Base-by-base conservation (phyloP, 371 early-diverging fungal species). In the Mucor plumbeus region DNA sequence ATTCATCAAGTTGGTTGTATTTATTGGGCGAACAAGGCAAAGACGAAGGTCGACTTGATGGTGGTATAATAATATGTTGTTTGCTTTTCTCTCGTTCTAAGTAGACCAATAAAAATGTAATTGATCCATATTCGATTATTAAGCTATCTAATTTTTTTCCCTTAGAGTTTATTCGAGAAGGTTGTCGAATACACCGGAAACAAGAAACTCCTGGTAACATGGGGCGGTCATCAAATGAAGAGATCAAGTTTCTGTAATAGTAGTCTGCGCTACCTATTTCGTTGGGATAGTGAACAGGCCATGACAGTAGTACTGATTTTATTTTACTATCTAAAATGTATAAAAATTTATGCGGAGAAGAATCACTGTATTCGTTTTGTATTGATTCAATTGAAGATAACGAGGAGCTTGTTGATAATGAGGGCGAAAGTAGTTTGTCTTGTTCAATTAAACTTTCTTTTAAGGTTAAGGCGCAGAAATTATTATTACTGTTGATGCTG, bases 91-190 rank as follows among this genome's bases (percentile, higher is more conserved):
- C 55, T 34, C 40, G 44, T n/a, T 67, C 33, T 10, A 61, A n/a
- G 15, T 38, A 72, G 38, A 61, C 63, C 3, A 73, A 56, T 26
- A 68, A 38, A 73, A 79, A 79, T 14, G 76, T 62, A 53, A 79
- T 75, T 10, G 61, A 36, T 1, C 83, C 83, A 68, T 80, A 80
- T 5, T 78, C 71, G 31, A 83, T 74, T 10, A 69, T 50, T 3
- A 83, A 38, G 36, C 72, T 58, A 15, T 63, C 55, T n/a, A 65
- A 39, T 58, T 50, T 47, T 40, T 66, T 38, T 14, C 67, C 61
- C 5, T 26, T 39, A 56, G 53, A n/a, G 35, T 43, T 73, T 4
- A 43, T 59, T 39, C 64, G 43, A 40, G 62, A 59, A 34, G 58
- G 57, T 44, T 60, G 70, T 35, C 66, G 74, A 17, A 71, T 65